Evolutionary conservation across 306 rosid genomes (phyloP).

Genomic region (Biancaea sappan): DNA sequence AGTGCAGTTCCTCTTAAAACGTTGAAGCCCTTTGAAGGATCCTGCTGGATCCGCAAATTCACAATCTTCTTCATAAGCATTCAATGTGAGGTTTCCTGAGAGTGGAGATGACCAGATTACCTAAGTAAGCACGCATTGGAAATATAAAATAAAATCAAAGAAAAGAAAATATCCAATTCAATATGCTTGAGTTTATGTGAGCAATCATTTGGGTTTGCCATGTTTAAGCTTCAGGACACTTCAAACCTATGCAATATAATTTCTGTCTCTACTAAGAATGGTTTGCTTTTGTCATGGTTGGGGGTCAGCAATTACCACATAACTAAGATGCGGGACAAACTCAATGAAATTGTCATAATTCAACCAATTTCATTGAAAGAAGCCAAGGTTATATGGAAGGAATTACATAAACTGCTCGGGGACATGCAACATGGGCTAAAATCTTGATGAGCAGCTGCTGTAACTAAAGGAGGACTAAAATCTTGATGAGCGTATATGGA

Average conservation of each 20-base stretch:
- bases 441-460: not conserved
- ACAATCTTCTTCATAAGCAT: constrained; percentile 88
- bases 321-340: not conserved
- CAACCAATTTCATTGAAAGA: not conserved
- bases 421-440: not conserved
- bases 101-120: constrained; percentile 7
- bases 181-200: constrained; percentile 9
- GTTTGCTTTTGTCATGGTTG: not conserved
- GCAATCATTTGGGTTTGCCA: constrained; percentile 4
- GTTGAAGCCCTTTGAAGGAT: constrained; percentile 86
- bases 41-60: constrained; percentile 98
- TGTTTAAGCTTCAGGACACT: constrained; percentile 13
- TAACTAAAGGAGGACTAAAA: not conserved
- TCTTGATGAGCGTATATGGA: not conserved
- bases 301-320: not conserved
- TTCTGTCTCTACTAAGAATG: not conserved
- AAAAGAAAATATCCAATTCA: constrained; percentile 1
- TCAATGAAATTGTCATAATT: not conserved
- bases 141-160: constrained; percentile 7
- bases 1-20: constrained; percentile 93
- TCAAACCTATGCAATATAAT: not conserved
- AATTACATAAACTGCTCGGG: not conserved
- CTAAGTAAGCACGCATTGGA: not conserved
- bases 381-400: not conserved
- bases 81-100: constrained; percentile 79